A percentile compares a stretch with the other conserved stretches of the same genome.
Conservation (phyloP, 2,329 filamentous ascomycete genomes). For the Cladosporium sp. region DNA sequence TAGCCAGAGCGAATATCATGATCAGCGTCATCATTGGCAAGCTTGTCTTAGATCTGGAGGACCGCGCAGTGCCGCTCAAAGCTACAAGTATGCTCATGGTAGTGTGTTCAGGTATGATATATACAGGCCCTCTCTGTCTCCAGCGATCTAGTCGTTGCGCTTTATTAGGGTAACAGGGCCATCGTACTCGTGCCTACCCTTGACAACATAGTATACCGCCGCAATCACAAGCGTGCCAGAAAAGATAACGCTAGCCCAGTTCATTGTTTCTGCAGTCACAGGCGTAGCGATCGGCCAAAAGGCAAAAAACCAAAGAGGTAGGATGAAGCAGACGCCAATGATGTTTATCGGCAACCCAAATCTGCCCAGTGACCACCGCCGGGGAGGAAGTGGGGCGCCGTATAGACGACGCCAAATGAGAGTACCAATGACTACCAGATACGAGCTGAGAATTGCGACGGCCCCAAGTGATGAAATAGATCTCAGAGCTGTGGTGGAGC, state of each 20-base stretch:
- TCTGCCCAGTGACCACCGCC: slow-evolving; percentile 21
- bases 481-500: slow-evolving; percentile 38
- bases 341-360: slow-evolving; percentile 33
- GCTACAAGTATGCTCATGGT: no score
- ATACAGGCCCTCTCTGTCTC: neutral
- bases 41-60: no score
- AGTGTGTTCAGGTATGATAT: no score
- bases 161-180: slow-evolving; percentile 28
- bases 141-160: slow-evolving; percentile 18
- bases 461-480: slow-evolving; percentile 25
- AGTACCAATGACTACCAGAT: slow-evolving; percentile 19
- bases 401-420: slow-evolving; percentile 18
- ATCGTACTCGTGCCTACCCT: slow-evolving; percentile 29
- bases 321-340: slow-evolving; percentile 35
- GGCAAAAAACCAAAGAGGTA: slow-evolving; percentile 50
- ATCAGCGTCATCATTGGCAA: no score
- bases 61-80: no score
- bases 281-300: slow-evolving; percentile 38
- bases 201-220: slow-evolving; percentile 31
- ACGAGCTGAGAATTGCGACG: slow-evolving; percentile 19
- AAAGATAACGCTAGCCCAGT: slow-evolving; percentile 31
- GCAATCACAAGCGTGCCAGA: slow-evolving; percentile 21
- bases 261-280: slow-evolving; percentile 28
- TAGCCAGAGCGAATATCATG: no score
- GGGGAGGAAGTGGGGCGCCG: slow-evolving; percentile 15